Evolutionary conservation across 2,329 filamentous ascomycete genomes (phyloP).

Genomic region (Neopestalotiopsis sp.): DNA sequence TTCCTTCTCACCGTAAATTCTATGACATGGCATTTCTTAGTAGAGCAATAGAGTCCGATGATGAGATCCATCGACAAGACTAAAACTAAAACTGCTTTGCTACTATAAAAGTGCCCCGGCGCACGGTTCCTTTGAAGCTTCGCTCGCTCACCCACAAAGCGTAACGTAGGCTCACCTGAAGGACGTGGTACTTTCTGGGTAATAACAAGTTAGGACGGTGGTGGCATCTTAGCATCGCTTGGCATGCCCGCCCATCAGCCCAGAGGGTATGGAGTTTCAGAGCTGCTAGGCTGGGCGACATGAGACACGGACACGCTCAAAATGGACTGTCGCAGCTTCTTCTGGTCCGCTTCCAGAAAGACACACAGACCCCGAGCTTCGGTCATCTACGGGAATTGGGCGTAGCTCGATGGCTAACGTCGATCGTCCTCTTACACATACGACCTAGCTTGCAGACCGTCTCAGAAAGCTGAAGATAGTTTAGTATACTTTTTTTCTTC

Average conservation of each 20-base stretch:
- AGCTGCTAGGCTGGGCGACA: constrained; percentile 11
- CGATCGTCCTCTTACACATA: not conserved
- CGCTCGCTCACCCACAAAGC: not conserved
- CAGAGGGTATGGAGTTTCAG: not conserved
- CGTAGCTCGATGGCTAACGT: not conserved
- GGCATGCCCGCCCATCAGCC: constrained; percentile 10
- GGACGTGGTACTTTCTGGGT: constrained; percentile 1
- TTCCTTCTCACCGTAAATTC: not conserved
- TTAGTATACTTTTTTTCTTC: too few species aligned
- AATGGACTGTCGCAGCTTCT: constrained; percentile 17
- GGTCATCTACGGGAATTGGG: not conserved
- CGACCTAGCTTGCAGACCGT: not conserved
- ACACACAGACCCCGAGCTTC: constrained; percentile 1
- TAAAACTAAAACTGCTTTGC: not conserved
- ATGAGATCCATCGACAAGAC: not conserved
- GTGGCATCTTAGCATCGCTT: constrained; percentile 7
- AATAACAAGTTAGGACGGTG: not conserved
- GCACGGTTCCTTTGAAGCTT: constrained; percentile 1
- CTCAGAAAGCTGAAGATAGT: constrained; percentile 5
- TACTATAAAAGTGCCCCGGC: not conserved
- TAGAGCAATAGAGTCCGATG: not conserved
- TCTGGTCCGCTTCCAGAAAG: constrained; percentile 17
- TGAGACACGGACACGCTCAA: constrained; percentile 14
- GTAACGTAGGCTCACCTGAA: constrained; percentile 6
- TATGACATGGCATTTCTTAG: not conserved